Evolutionary conservation across 768 basidiomycete genomes (phyloP), one percentile per base, ranked within the genome.

Genomic region (Cystofilobasidium bisporidii): DNA sequence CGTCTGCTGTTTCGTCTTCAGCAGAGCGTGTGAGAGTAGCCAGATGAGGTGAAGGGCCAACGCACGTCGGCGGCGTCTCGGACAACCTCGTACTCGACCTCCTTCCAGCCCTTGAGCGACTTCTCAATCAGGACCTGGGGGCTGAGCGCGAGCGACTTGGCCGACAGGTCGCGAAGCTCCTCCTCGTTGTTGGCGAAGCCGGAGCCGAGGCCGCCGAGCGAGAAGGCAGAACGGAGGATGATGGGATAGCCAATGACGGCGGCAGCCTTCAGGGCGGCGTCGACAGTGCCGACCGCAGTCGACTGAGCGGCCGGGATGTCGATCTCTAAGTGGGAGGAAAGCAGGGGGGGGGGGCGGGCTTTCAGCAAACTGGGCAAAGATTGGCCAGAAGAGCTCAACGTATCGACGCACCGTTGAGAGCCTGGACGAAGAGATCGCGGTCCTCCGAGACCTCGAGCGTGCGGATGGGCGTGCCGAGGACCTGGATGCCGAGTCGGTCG

Each of bases 61-160:
- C n/a, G n/a, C 77, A 91, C 90, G 79, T 99, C 96, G 61, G 94
- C 94, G 72, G 83, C 92, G 76, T 99, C 96, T 63, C 96, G 88
- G 74, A 98, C 96, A 70, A 99, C 96, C 77, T 99, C 96, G 73
- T 98, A 99, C 79, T 99, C 96, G 71, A 98, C 83, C 79, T 99
- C 96, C 77, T 99, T 99, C 96, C 96, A 99, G 36, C 96, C 96
- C 79, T 98, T 98, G 87, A 99, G 89, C 72, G 88, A 90, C 60
- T 92, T 88, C 79, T 98, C 96, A 71, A 99, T 92, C 65, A 99
- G 83, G 53, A 98, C 89, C 77, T 98, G 96, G 57, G 96, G 94
- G 72, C 87, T 88, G 33, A 98, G 82, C 75, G 86, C 86, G 63
- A 99, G 83, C 75, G 87, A 84, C 78, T 89, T 94, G 28, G 96